Conservation (phyloP, 768 basidiomycete genomes). For the Auricularia sp. region DNA sequence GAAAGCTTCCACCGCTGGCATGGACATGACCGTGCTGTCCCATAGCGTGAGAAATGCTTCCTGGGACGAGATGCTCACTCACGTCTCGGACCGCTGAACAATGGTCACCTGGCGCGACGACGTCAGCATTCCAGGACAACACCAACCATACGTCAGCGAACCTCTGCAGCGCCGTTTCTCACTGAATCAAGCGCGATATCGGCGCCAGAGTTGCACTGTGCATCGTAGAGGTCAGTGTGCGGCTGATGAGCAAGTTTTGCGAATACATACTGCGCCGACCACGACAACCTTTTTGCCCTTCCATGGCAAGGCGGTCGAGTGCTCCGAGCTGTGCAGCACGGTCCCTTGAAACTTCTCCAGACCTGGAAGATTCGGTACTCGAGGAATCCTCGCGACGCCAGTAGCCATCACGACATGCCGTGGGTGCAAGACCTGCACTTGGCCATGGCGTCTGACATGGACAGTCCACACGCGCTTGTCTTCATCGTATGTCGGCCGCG, state of each 20-base stretch:
- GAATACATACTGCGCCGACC: not conserved
- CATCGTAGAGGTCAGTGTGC: not conserved
- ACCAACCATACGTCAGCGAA: not conserved
- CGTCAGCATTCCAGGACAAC: not conserved
- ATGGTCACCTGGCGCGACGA: not conserved
- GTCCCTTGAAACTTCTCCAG: not conserved
- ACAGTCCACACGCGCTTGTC: constrained; percentile 14
- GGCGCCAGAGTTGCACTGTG: constrained; percentile 2
- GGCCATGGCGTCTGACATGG: not conserved
- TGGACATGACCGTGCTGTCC: not conserved
- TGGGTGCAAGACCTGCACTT: not conserved
- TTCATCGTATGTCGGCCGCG: constrained; percentile 26
- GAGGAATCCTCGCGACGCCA: not conserved
- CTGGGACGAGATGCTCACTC: too few species aligned
- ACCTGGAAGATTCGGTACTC: not conserved
- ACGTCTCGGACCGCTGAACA: not conserved
- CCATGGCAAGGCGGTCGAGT: not conserved
- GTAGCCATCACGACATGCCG: not conserved
- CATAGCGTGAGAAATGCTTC: too few species aligned
- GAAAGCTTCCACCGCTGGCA: not conserved
- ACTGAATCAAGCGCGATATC: constrained; percentile 3
- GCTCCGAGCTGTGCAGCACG: not conserved
- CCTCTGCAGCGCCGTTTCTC: not conserved
- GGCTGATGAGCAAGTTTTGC: too few species aligned
- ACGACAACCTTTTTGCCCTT: not conserved